Percentiles rank a stretch among this genome's conserved stretches.
Evolutionary conservation across 2,329 filamentous ascomycete species (phyloP).

Genomic region (Penicillium sp.): DNA sequence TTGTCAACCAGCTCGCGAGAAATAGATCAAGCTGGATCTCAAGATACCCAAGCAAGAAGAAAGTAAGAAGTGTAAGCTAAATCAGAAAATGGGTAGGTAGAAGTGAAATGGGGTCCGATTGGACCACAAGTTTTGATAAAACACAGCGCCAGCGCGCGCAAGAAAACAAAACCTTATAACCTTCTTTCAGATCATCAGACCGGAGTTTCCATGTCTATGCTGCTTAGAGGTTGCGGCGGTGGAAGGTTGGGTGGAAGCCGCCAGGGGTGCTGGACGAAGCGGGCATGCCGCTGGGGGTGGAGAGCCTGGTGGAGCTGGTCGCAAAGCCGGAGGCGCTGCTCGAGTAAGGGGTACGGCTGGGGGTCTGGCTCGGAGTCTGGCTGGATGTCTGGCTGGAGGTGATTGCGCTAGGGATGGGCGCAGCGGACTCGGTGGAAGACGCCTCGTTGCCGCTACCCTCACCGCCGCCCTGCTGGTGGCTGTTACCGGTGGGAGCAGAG

Average conservation of each 20-base stretch:
- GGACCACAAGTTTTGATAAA: neutral
- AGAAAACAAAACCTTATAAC: neutral
- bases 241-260: conserved; percentile 23
- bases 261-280: conserved; percentile 24
- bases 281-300: conserved; percentile 4
- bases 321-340: conserved; percentile 25
- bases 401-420: conserved; percentile 10
- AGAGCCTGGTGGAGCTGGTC: conserved; percentile 21
- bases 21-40: neutral
- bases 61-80: neutral
- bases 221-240: conserved; percentile 23
- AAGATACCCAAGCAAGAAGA: neutral
- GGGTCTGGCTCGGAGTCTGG: neutral
- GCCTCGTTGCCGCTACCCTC: conserved; percentile 3
- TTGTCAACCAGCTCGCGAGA: neutral
- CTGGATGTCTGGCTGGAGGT: conserved; percentile 5
- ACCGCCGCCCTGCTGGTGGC: conserved; percentile 6
- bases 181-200: neutral
- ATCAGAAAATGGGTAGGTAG: neutral
- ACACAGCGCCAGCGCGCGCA: neutral
- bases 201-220: neutral
- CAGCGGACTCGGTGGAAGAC: conserved; percentile 5
- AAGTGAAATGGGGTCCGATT: neutral
- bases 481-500: conserved; percentile 5
- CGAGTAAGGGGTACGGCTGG: conserved; percentile 15